A percentile compares a stretch with the other conserved stretches of the same genome.
These are phyloP conservation scores for Poa pratensis DNA, from an alignment of 176 grass and related monocot species.

Conservation along the genomic window DNA sequence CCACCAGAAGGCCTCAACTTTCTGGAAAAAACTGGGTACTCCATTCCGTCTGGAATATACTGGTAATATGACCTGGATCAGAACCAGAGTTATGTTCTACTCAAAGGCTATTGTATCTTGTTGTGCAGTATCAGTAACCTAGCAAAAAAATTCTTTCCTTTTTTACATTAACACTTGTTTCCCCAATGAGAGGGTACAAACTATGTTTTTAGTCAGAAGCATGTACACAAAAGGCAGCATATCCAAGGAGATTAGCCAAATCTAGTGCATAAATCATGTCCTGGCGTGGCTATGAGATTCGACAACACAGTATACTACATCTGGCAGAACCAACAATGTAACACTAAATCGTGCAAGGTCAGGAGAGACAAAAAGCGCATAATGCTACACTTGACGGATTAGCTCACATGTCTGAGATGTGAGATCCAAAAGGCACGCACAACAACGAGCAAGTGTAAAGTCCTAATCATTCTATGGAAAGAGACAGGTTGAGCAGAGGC, in stretches of 20 bases:
- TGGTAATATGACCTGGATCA: constrained; percentile 86
- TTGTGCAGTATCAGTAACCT: background rate
- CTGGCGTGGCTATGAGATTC: background rate
- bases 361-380: background rate
- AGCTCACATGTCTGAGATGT: background rate
- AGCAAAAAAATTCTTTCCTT: too few relatives aligned
- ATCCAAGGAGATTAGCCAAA: background rate
- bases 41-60: constrained; percentile 78
- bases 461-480: too few relatives aligned
- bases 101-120: background rate
- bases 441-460: background rate
- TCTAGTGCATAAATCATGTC: constrained; percentile 1
- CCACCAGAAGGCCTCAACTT: constrained; percentile 50
- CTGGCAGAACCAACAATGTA: background rate
- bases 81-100: background rate
- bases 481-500: too few relatives aligned
- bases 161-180: background rate
- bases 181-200: background rate
- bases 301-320: background rate
- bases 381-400: constrained; percentile 2
- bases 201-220: background rate
- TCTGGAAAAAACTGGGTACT: constrained; percentile 82
- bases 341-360: background rate
- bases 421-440: background rate
- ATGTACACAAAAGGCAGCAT: background rate